These are phyloP conservation scores for Castanea sativa DNA, from an alignment of 306 rosid species.

Conservation along the genomic window DNA sequence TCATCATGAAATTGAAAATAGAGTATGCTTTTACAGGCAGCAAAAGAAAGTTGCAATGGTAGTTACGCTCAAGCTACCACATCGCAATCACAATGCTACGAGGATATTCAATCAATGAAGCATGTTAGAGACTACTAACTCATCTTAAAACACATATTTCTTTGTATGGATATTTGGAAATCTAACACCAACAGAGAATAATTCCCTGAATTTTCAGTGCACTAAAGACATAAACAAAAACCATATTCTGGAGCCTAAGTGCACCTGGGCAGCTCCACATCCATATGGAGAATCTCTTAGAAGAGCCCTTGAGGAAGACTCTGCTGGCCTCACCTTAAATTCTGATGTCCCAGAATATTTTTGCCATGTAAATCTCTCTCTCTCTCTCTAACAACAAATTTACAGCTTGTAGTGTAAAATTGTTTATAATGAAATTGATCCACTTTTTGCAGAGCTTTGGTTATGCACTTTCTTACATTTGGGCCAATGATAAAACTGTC, in stretches of 20 bases:
- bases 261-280: slow-evolving; percentile 12
- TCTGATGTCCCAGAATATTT: not conserved
- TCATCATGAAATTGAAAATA: not conserved
- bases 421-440: not conserved
- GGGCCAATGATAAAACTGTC: slow-evolving; percentile 22
- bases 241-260: slow-evolving; percentile 23
- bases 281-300: slow-evolving; percentile 6
- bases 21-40: slow-evolving; percentile 12
- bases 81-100: slow-evolving; percentile 9
- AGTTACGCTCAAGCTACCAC: not conserved
- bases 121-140: slow-evolving; percentile 7
- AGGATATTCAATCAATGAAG: not conserved
- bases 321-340: not conserved
- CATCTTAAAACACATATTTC: not conserved
- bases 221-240: slow-evolving; percentile 16
- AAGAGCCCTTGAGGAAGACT: slow-evolving; percentile 20
- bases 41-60: slow-evolving; percentile 14
- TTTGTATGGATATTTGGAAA: not conserved
- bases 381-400: not conserved
- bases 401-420: not conserved
- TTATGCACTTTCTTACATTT: slow-evolving; percentile 16
- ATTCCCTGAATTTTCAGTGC: slow-evolving; percentile 8
- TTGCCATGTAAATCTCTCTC: slow-evolving; percentile 12
- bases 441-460: slow-evolving; percentile 7
- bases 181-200: not conserved